These are phyloP conservation scores for Penstemon barbatus DNA, from an alignment of 257 asterid genomes.

Conservation along the genomic window DNA sequence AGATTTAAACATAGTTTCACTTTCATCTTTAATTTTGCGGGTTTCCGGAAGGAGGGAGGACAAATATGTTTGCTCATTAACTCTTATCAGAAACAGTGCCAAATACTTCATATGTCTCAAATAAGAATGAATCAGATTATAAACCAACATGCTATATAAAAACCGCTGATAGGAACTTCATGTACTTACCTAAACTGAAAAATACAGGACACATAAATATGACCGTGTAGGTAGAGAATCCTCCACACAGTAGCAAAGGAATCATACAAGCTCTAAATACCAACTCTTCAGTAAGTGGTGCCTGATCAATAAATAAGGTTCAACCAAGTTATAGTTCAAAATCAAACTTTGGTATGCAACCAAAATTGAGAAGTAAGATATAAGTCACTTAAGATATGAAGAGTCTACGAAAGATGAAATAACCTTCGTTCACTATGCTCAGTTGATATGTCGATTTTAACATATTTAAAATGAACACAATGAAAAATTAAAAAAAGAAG, in stretches of 20 bases:
- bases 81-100: no score
- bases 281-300: constrained; percentile 92
- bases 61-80: no score
- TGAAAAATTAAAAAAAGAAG: background rate
- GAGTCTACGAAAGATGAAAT: background rate
- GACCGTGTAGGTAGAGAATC: constrained; percentile 62
- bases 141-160: no score
- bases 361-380: constrained; percentile 3
- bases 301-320: constrained; percentile 49
- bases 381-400: constrained; percentile 5
- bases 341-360: constrained; percentile 10
- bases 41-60: no score
- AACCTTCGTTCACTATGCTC: constrained; percentile 3
- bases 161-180: background rate
- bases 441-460: background rate
- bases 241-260: constrained; percentile 89
- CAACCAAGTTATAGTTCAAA: constrained; percentile 6
- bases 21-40: no score
- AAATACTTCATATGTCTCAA: no score
- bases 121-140: no score
- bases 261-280: constrained; percentile 98
- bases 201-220: constrained; percentile 78
- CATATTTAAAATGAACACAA: constrained; percentile 16
- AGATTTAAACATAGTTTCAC: no score
- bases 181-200: constrained; percentile 83